These are phyloP conservation scores for Graphium sp. DNA, from an alignment of 2,329 filamentous ascomycete genomes.

Conservation along the genomic window DNA sequence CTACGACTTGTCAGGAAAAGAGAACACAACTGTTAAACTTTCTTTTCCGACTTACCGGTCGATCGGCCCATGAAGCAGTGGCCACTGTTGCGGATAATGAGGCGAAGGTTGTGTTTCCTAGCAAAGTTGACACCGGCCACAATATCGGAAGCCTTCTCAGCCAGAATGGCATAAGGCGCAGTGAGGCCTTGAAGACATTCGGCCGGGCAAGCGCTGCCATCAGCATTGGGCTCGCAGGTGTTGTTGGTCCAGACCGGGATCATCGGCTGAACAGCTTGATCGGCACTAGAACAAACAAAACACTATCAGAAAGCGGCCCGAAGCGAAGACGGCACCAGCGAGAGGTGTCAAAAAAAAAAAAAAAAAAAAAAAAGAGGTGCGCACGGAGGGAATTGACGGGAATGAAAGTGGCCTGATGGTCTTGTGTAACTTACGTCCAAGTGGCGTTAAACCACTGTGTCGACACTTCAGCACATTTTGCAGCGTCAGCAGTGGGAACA, in stretches of 20 bases:
- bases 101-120: constrained; percentile 16
- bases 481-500: too few species aligned
- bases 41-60: constrained; percentile 14
- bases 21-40: too few species aligned
- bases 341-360: too few species aligned
- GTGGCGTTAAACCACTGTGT: constrained; percentile 19
- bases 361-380: constrained; percentile 18
- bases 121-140: constrained; percentile 17
- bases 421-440: too few species aligned
- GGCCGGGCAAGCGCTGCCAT: constrained; percentile 14
- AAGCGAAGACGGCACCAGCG: not conserved
- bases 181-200: constrained; percentile 25
- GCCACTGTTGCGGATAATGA: constrained; percentile 16
- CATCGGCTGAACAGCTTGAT: constrained; percentile 21
- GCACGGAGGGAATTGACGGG: too few species aligned
- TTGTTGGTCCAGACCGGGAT: constrained; percentile 18
- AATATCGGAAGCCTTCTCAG: constrained; percentile 12
- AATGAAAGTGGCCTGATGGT: too few species aligned
- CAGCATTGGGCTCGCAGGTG: constrained; percentile 21
- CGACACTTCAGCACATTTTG: constrained; percentile 21
- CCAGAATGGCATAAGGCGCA: constrained; percentile 19
- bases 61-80: constrained; percentile 16
- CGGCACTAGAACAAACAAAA: constrained; percentile 1
- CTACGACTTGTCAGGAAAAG: too few species aligned
- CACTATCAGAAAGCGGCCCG: not conserved